Conservation (phyloP, 306 rosid genomes). For the Prunus kanzakura region DNA sequence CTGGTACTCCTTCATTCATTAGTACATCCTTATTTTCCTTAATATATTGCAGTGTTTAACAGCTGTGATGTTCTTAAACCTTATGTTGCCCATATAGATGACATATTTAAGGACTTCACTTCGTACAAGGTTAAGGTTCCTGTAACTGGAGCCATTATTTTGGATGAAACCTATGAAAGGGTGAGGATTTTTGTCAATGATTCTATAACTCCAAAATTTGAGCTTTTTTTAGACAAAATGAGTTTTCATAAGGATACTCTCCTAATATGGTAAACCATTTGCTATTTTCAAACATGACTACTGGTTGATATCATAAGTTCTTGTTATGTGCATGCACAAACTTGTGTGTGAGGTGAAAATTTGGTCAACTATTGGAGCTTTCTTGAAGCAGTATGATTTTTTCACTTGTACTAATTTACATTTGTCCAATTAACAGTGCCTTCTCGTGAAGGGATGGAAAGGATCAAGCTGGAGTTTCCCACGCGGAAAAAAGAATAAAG, state of each 20-base stretch:
- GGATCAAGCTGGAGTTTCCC: conserved; percentile 99
- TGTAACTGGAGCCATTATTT: conserved; percentile 94
- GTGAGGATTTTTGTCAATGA: conserved; percentile 39
- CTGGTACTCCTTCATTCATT: not conserved
- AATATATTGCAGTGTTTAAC: conserved; percentile 69
- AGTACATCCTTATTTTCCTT: conserved; percentile 44
- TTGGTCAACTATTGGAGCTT: not conserved
- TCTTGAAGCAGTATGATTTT: conserved; percentile 1
- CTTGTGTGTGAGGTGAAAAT: not conserved
- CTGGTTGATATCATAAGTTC: not conserved
- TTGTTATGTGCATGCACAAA: not conserved
- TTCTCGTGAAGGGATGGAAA: conserved; percentile 99
- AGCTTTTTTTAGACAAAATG: not conserved
- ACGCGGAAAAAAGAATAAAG: conserved; percentile 96
- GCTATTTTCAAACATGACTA: not conserved
- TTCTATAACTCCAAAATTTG: not conserved
- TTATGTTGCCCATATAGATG: conserved; percentile 89
- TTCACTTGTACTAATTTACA: not conserved
- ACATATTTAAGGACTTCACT: conserved; percentile 94
- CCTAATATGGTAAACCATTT: not conserved
- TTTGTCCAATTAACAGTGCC: conserved; percentile 58
- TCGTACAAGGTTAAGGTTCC: conserved; percentile 98
- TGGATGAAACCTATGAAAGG: conserved; percentile 94
- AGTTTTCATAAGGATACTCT: not conserved
- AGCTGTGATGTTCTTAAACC: conserved; percentile 94